Evolutionary conservation across 2,329 filamentous ascomycete species (phyloP).

Genomic region (Penicillium sp.): DNA sequence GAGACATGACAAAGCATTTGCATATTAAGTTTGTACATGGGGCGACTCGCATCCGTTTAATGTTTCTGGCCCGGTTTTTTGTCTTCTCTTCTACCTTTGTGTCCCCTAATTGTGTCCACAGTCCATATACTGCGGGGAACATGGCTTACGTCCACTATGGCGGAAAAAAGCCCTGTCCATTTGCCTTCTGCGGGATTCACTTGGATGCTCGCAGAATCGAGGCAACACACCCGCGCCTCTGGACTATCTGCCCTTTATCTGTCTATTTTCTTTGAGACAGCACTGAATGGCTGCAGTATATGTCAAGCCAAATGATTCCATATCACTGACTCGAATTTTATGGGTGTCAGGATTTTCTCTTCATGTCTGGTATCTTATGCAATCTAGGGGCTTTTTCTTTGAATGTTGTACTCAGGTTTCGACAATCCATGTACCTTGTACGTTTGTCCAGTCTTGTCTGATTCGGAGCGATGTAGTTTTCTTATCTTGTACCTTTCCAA

Average conservation of each 20-base stretch:
- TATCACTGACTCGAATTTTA: slow-evolving; percentile 1
- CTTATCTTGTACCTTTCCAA: background rate
- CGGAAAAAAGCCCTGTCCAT: background rate
- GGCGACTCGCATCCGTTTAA: slow-evolving; percentile 31
- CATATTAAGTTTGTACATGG: slow-evolving; percentile 35
- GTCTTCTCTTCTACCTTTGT: slow-evolving; percentile 13
- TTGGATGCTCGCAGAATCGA: background rate
- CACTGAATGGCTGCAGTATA: background rate
- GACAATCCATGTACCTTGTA: slow-evolving; percentile 25
- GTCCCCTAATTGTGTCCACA: slow-evolving; percentile 1
- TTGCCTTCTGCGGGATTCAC: background rate
- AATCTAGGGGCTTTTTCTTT: slow-evolving; percentile 13
- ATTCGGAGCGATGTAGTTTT: background rate
- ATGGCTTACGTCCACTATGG: background rate
- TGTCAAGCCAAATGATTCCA: background rate
- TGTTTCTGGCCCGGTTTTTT: slow-evolving; percentile 16
- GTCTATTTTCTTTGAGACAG: slow-evolving; percentile 1
- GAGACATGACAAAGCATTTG: slow-evolving; percentile 39
- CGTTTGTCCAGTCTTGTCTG: background rate
- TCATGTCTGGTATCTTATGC: slow-evolving; percentile 17
- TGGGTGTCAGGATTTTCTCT: slow-evolving; percentile 7
- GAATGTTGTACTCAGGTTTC: slow-evolving; percentile 17
- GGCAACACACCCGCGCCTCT: background rate
- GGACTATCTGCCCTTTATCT: slow-evolving; percentile 1
- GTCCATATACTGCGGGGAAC: background rate